Evolutionary conservation across 176 grass and related monocot genomes (phyloP).

Genomic region (Elymus sibiricus): DNA sequence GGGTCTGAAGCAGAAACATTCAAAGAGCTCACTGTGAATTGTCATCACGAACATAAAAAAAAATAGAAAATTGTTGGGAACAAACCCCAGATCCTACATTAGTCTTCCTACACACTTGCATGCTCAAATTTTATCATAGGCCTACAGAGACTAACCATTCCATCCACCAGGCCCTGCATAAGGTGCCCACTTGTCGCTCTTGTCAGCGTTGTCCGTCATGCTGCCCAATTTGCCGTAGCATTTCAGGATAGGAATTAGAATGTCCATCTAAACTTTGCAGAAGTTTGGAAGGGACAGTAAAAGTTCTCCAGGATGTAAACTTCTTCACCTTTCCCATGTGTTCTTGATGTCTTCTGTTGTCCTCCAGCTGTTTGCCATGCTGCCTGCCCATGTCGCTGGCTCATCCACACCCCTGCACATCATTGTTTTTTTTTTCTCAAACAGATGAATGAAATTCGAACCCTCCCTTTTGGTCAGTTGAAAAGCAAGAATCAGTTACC

Average conservation of each 20-base stretch:
- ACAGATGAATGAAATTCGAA: background rate
- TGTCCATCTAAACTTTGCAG: background rate
- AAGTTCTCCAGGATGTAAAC: background rate
- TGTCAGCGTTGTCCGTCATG: constrained; percentile 41
- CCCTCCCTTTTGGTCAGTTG: background rate
- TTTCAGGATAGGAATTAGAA: constrained; percentile 1
- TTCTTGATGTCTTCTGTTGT: constrained; percentile 64
- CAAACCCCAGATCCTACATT: background rate
- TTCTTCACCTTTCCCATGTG: constrained; percentile 43
- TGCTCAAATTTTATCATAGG: background rate
- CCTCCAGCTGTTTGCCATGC: constrained; percentile 67
- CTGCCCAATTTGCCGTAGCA: constrained; percentile 11
- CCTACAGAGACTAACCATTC: constrained; percentile 49
- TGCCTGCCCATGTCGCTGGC: constrained; percentile 54
- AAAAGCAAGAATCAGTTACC: constrained; percentile 26
- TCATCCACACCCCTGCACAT: constrained; percentile 45
- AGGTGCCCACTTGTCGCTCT: constrained; percentile 47
- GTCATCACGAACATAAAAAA: background rate
- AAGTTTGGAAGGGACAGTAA: background rate
- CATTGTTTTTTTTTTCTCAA: background rate
- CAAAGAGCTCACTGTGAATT: background rate
- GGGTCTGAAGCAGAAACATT: constrained; percentile 28
- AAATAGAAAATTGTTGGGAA: background rate
- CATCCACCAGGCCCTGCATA: constrained; percentile 71
- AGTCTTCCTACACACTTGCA: background rate